phyloP scores from a whole-genome alignment of 129 eudicot genomes.

The Scalesia atractyloides region DNA sequence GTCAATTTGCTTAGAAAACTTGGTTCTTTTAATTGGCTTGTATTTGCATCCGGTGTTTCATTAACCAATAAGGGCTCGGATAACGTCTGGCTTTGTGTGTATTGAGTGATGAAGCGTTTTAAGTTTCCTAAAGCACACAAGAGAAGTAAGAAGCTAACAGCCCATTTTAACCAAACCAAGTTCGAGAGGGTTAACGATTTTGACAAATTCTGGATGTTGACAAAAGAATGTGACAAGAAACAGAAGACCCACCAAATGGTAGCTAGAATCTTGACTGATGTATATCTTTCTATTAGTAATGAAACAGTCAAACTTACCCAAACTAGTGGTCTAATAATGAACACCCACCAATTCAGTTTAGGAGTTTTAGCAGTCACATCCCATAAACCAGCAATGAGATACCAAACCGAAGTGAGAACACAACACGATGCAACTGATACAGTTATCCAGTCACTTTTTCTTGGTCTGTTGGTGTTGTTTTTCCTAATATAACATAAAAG shows the following conservation, averaged over 20 bases:
- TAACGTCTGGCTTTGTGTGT: background rate
- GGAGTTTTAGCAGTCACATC: slow-evolving; percentile 16
- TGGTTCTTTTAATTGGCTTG: slow-evolving; percentile 27
- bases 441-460: slow-evolving; percentile 33
- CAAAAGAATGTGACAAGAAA: slow-evolving; percentile 33
- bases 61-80: slow-evolving; percentile 43
- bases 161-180: slow-evolving; percentile 48
- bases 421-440: slow-evolving; percentile 40
- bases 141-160: slow-evolving; percentile 51
- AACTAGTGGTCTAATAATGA: slow-evolving; percentile 36
- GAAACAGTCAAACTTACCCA: slow-evolving; percentile 51
- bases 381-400: slow-evolving; percentile 41
- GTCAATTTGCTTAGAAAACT: slow-evolving; percentile 42
- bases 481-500: slow-evolving; percentile 17
- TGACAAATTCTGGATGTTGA: slow-evolving; percentile 23
- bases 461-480: slow-evolving; percentile 18
- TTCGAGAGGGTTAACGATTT: slow-evolving; percentile 1
- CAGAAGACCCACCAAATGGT: slow-evolving; percentile 46
- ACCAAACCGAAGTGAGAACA: slow-evolving; percentile 31
- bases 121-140: slow-evolving; percentile 37
- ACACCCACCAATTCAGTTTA: slow-evolving; percentile 30
- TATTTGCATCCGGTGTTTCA: slow-evolving; percentile 20
- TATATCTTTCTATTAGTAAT: slow-evolving; percentile 37
- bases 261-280: slow-evolving; percentile 34
- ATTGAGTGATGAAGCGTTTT: slow-evolving; percentile 14